These are phyloP conservation scores for Cercospora beticola DNA, from an alignment of 2,329 filamentous ascomycete genomes.

Conservation along the genomic window DNA sequence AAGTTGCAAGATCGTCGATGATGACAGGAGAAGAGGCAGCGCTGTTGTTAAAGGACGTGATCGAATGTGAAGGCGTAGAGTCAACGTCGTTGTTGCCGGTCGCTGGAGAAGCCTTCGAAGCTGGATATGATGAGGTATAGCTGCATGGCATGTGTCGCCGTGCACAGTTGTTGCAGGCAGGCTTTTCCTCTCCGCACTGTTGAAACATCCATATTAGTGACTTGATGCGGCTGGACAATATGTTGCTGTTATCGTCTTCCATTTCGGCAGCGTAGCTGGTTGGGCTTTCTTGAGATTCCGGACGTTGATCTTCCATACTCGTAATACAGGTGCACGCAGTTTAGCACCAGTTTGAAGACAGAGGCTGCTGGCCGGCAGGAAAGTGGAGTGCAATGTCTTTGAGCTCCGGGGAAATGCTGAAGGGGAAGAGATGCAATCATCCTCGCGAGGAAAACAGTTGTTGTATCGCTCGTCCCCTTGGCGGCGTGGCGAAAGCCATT, in stretches of 20 bases:
- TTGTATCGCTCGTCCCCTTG: background rate
- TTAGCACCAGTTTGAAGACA: background rate
- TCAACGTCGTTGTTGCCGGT: background rate
- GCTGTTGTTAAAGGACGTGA: constrained; percentile 1
- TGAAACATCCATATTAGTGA: constrained; percentile 11
- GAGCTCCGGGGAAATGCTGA: background rate
- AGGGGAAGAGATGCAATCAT: background rate
- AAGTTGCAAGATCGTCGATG: background rate
- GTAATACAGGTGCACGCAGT: background rate
- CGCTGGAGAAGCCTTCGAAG: background rate
- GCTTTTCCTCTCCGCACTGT: constrained; percentile 28
- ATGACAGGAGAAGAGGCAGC: background rate
- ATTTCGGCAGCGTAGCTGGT: background rate
- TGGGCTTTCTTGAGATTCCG: background rate
- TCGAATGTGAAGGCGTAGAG: background rate
- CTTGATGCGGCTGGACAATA: background rate
- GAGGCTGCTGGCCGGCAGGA: background rate
- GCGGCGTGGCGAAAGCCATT: background rate
- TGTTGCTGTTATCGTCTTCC: background rate
- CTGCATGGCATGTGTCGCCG: constrained; percentile 22
- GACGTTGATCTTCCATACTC: background rate
- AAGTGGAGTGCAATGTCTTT: background rate
- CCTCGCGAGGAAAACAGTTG: background rate
- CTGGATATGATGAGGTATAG: background rate
- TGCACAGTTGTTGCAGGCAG: constrained; percentile 24